These are phyloP conservation scores for Triticum turgidum DNA, from an alignment of 176 grass and related monocot species.

Conservation along the genomic window DNA sequence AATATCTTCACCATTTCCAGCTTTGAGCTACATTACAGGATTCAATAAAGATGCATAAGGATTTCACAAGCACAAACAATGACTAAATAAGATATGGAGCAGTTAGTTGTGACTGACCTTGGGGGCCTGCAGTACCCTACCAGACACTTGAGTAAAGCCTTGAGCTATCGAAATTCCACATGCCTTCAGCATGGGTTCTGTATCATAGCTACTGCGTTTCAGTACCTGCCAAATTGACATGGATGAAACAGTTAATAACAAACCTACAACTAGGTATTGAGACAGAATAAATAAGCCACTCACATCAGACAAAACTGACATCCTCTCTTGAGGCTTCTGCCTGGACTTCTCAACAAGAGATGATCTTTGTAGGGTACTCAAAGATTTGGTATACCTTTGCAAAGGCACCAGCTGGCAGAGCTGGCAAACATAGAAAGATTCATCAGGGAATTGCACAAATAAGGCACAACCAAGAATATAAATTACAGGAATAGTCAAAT, in stretches of 20 bases:
- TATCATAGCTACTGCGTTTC: constrained; percentile 55
- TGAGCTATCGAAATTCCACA: constrained; percentile 65
- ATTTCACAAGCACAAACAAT: background rate
- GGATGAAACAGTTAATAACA: background rate
- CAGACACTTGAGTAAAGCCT: constrained; percentile 67
- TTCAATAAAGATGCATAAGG: background rate
- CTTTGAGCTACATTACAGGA: constrained; percentile 56
- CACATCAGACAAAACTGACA: constrained; percentile 65
- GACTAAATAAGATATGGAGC: background rate
- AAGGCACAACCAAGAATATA: background rate
- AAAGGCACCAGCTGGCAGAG: constrained; percentile 53
- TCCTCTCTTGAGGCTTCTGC: constrained; percentile 90
- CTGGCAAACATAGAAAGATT: constrained; percentile 40
- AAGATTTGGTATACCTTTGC: constrained; percentile 78
- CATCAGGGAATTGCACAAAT: constrained; percentile 5
- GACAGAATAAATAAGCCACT: background rate
- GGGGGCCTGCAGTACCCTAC: constrained; percentile 62
- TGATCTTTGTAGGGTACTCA: constrained; percentile 66
- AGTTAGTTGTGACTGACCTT: constrained; percentile 41
- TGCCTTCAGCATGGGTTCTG: constrained; percentile 68
- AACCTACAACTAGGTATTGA: background rate
- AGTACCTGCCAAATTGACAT: constrained; percentile 49
- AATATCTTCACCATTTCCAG: constrained; percentile 74
- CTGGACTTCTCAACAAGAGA: constrained; percentile 90
- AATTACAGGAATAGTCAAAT: background rate